Percentiles rank a stretch among this genome's conserved stretches.
These are phyloP conservation scores for Cydonia oblonga DNA, from an alignment of 331 rosid species.

Conservation along the genomic window DNA sequence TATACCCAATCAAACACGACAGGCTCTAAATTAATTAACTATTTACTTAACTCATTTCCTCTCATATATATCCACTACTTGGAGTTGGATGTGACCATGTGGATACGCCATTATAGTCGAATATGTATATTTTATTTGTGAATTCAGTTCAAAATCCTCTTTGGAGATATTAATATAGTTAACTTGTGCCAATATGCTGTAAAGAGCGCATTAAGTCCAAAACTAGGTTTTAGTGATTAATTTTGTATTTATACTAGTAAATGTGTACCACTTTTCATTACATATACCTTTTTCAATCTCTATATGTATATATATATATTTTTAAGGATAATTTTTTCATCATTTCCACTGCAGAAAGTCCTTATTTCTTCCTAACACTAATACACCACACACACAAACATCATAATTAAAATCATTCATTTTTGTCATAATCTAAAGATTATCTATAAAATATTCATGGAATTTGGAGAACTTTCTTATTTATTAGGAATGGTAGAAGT, in stretches of 20 bases:
- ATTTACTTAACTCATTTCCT: background rate
- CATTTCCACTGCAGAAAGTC: too few relatives aligned
- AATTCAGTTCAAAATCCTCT: conserved; percentile 14
- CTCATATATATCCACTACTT: conserved; percentile 5
- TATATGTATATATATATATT: too few relatives aligned
- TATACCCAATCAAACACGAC: background rate
- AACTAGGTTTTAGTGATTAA: conserved; percentile 23
- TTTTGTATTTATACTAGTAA: conserved; percentile 17
- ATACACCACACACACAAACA: too few relatives aligned
- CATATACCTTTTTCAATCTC: background rate
- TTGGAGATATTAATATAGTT: conserved; percentile 13
- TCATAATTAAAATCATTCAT: too few relatives aligned
- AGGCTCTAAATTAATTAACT: background rate
- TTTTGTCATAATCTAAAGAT: background rate
- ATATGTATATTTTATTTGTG: too few relatives aligned
- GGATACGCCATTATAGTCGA: too few relatives aligned
- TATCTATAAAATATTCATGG: too few relatives aligned
- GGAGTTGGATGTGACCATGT: background rate
- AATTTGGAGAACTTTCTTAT: background rate
- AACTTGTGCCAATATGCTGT: conserved; percentile 21
- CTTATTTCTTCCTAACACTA: background rate
- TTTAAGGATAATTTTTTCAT: too few relatives aligned
- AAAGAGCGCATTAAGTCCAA: conserved; percentile 19
- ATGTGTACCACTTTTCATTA: conserved; percentile 9
- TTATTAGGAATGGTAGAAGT: background rate